Evolutionary conservation across 78 protist genomes (phyloP).

Genomic region (Tieghemostelium lacteum): DNA sequence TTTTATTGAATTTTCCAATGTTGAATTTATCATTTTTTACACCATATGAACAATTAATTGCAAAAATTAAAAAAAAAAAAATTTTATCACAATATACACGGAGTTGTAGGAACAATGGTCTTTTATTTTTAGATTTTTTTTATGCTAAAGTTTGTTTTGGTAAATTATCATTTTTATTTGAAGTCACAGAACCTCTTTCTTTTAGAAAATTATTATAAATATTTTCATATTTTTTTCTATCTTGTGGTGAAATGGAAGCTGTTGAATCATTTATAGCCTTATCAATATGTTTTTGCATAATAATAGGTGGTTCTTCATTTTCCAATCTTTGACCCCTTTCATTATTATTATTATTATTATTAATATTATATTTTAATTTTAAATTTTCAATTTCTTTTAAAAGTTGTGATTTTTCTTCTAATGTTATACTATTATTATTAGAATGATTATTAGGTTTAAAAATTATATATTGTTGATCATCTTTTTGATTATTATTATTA

Average conservation of each 20-base stretch:
- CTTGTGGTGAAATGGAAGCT: slow-evolving; percentile 48
- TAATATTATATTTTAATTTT: slow-evolving; percentile 26
- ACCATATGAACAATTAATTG: too few species aligned
- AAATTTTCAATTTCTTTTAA: slow-evolving; percentile 27
- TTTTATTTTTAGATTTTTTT: neutral
- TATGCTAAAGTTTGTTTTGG: slow-evolving; percentile 69
- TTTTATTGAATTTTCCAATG: too few species aligned
- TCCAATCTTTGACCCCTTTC: neutral
- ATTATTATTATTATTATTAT: neutral
- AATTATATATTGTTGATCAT: neutral
- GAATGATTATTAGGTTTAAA: slow-evolving; percentile 23
- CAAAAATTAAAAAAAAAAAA: too few species aligned
- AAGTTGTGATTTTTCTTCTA: slow-evolving; percentile 21
- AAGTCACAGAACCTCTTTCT: slow-evolving; percentile 46
- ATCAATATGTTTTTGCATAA: slow-evolving; percentile 22
- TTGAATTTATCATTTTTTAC: too few species aligned
- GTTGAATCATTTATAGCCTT: slow-evolving; percentile 39
- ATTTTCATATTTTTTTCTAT: slow-evolving; percentile 60
- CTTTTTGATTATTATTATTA: neutral
- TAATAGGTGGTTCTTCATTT: slow-evolving; percentile 45
- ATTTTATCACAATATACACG: too few species aligned
- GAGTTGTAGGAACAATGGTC: too few species aligned
- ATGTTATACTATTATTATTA: neutral
- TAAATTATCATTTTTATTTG: slow-evolving; percentile 34
- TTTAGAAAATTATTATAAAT: slow-evolving; percentile 67